Evolutionary conservation across 371 early-diverging fungal species (phyloP).

Genomic region (Globomyces sp.): DNA sequence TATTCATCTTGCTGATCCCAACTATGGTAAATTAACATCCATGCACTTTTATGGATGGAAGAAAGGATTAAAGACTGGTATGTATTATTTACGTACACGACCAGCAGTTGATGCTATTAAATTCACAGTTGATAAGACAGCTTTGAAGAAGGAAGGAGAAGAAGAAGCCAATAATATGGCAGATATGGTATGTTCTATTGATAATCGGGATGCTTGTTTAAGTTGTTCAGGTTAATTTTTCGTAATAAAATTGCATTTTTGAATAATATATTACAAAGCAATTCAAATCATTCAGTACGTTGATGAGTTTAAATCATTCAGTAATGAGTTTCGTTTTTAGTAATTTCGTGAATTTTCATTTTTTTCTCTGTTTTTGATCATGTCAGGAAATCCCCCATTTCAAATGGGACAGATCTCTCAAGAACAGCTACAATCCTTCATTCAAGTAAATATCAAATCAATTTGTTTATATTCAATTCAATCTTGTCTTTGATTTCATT

Average conservation of each 20-base stretch:
- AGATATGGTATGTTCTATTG: slow-evolving; percentile 78
- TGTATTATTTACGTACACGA: slow-evolving; percentile 98
- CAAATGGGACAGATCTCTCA: neutral
- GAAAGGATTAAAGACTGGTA: slow-evolving; percentile 99
- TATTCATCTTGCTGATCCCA: slow-evolving; percentile 93
- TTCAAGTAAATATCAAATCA: neutral
- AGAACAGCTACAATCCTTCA: slow-evolving; percentile 6
- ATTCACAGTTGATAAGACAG: slow-evolving; percentile 70
- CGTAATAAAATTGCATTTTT: slow-evolving; percentile 1
- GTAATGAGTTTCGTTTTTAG: too few species aligned
- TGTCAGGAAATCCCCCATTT: too few species aligned
- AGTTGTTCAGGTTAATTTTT: slow-evolving; percentile 59
- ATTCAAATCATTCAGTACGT: too few species aligned
- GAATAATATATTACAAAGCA: too few species aligned
- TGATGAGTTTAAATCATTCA: too few species aligned
- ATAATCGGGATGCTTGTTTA: slow-evolving; percentile 88
- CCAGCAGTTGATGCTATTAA: slow-evolving; percentile 99
- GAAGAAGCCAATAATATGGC: slow-evolving; percentile 50
- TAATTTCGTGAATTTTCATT: too few species aligned
- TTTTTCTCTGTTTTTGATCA: too few species aligned
- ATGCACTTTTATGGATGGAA: slow-evolving; percentile 99
- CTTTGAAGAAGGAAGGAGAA: slow-evolving; percentile 29
- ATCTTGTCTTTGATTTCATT: too few species aligned
- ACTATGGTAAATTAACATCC: slow-evolving; percentile 87
- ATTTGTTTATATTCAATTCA: too few species aligned